Percentiles rank a stretch among this genome's conserved stretches.
These are phyloP conservation scores for Paratinospora sagittata DNA, from an alignment of 164 flowering plant species.

Conservation along the genomic window DNA sequence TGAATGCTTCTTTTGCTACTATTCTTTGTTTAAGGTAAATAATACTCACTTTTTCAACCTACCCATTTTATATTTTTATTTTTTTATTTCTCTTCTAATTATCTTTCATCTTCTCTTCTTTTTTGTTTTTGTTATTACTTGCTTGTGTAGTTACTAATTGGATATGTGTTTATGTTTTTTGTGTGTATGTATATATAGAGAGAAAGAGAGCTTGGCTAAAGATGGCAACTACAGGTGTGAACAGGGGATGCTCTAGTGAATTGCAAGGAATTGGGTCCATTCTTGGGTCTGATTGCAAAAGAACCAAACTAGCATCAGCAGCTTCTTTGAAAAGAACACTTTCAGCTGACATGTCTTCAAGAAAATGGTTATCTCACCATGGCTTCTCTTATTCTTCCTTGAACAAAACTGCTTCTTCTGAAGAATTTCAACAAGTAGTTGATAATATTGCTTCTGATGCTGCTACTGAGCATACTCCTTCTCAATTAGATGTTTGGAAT, in stretches of 20 bases:
- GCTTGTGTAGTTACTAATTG: neutral
- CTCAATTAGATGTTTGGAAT: neutral
- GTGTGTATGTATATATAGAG: neutral
- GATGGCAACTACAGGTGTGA: constrained; percentile 25
- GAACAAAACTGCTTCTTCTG: constrained; percentile 29
- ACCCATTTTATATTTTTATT: neutral
- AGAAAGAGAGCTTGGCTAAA: neutral
- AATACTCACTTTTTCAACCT: neutral
- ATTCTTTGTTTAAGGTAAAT: constrained; percentile 8
- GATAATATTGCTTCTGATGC: too few relatives aligned
- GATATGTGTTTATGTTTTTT: too few relatives aligned
- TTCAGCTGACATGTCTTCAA: constrained; percentile 69
- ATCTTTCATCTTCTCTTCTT: neutral
- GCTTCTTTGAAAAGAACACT: constrained; percentile 49
- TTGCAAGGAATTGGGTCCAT: constrained; percentile 51
- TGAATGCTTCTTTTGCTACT: too few relatives aligned
- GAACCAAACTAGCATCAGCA: constrained; percentile 12
- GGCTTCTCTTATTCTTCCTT: constrained; percentile 28
- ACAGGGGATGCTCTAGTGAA: too few relatives aligned
- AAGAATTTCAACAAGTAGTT: constrained; percentile 15
- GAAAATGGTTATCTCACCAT: constrained; percentile 41
- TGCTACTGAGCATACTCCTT: neutral
- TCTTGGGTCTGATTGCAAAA: constrained; percentile 38
- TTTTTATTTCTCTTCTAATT: neutral
- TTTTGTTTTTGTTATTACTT: too few relatives aligned